Evolutionary conservation across 148 eudicot genomes (phyloP), one percentile per base, ranked within the genome.

Genomic region (Rhododendron simsii): DNA sequence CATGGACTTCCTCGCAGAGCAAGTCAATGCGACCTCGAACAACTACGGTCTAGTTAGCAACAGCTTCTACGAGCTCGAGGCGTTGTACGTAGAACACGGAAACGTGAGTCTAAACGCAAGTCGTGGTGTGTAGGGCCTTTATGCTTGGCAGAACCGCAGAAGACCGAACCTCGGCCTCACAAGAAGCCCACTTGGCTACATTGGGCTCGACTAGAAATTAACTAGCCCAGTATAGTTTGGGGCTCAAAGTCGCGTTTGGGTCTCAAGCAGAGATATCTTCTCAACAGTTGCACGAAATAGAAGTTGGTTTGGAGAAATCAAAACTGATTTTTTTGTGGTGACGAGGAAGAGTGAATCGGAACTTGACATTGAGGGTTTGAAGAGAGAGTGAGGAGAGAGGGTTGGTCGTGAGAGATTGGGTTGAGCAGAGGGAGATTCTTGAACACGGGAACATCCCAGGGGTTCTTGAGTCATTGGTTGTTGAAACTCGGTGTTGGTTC

Each of bases 381-480:
- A 50, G 90, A 89, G 20, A 89, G 87, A 33, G 91, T 91, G 8
- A 61, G 28, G 67, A 61, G 11, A 61, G 67, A 61, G 67, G 67
- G 26, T 3, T 21, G 67, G 67, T 94, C 12, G 91, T 92, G 61
- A 90, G 61, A 79, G 96, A 90, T 26, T 94, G 98, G 98, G 92
- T 95, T 1, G 91, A 90, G 47, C 96, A 95, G 87, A 88, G 88
- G 77, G 91, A 69, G 61, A 88, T 93, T 14, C 86, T 95, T 0
- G 87, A 61, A 10, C 98, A 94, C 39, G 48, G 48, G 48, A 45
- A 9, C 48, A 45, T 45, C 2, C 10, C 48, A 45, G 59, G 59
- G 59, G 3, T 14, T 53, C 5, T 53, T 53, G 21, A 55, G 61
- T 55, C 61, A 16, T 55, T 55, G 21, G 21, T 3, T 21, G 61